phyloP scores from a whole-genome alignment of 1,284 basidiomycete genomes.

The Ceratobasidium sp. region DNA sequence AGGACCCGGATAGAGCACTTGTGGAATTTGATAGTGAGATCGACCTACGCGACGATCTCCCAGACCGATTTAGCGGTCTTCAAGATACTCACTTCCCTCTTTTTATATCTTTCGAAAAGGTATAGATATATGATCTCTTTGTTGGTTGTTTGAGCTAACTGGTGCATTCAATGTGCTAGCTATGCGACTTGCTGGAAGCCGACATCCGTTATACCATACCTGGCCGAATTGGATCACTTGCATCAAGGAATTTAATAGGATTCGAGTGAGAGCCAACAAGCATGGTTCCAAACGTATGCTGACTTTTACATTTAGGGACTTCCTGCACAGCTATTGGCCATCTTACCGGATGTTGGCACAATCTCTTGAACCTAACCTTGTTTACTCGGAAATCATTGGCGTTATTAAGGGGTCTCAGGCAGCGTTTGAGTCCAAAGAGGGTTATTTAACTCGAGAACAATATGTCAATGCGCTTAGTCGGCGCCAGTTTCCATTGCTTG shows the following conservation, averaged over 20 bases:
- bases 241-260: conserved; percentile 9
- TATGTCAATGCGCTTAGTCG: conserved; percentile 12
- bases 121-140: not conserved
- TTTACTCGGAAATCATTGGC: conserved; percentile 16
- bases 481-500: conserved; percentile 23
- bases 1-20: conserved; percentile 6
- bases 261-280: not conserved
- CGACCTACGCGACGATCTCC: conserved; percentile 7
- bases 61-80: conserved; percentile 3
- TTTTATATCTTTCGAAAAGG: conserved; percentile 29
- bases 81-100: conserved; percentile 17
- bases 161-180: not conserved
- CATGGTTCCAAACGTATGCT: not conserved
- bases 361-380: conserved; percentile 4
- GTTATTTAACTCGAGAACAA: conserved; percentile 2
- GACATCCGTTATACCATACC: conserved; percentile 35
- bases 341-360: not conserved
- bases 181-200: conserved; percentile 14
- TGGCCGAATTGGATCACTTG: conserved; percentile 16
- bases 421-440: conserved; percentile 13
- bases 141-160: not conserved
- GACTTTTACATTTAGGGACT: not conserved
- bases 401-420: conserved; percentile 22
- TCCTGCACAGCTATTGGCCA: conserved; percentile 4
- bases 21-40: conserved; percentile 18